A percentile compares a stretch with the other conserved stretches of the same genome.
phyloP scores from a whole-genome alignment of 371 early-diverging fungal genomes.

The Mortierella sp. region DNA sequence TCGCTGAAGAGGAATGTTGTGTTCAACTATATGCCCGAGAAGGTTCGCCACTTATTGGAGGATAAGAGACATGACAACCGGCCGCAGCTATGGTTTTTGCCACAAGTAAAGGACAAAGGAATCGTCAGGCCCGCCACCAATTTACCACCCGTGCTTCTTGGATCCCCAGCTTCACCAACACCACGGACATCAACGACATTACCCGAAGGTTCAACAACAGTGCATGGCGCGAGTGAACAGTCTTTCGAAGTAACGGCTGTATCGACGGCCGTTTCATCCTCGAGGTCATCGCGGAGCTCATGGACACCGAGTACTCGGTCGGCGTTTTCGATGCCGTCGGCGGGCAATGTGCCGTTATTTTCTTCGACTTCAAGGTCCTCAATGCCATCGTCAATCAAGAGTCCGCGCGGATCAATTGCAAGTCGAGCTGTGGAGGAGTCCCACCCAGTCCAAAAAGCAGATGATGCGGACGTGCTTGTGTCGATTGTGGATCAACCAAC shows the following conservation, averaged over 20 bases:
- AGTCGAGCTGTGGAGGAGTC: not conserved
- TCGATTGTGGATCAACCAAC: not conserved
- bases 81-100: constrained; percentile 50
- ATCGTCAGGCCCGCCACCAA: constrained; percentile 22
- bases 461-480: not conserved
- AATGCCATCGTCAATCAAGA: constrained; percentile 9
- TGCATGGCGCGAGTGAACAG: not conserved
- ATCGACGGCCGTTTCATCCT: constrained; percentile 7
- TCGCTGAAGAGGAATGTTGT: constrained; percentile 46
- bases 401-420: constrained; percentile 10
- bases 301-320: constrained; percentile 46
- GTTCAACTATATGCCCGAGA: constrained; percentile 57
- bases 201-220: not conserved
- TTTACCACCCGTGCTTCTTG: not conserved
- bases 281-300: constrained; percentile 26
- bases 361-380: constrained; percentile 5
- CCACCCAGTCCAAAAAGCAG: too few relatives aligned
- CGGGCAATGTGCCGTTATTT: constrained; percentile 37
- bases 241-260: not conserved
- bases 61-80: constrained; percentile 52
- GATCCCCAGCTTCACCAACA: not conserved
- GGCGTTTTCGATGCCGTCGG: constrained; percentile 42
- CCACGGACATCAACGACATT: not conserved
- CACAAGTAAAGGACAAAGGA: constrained; percentile 39
- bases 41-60: constrained; percentile 40